Percentiles rank a stretch among this genome's conserved stretches.
Conservation (phyloP, 2,329 filamentous ascomycete genomes). For the Coniella lustricola region DNA sequence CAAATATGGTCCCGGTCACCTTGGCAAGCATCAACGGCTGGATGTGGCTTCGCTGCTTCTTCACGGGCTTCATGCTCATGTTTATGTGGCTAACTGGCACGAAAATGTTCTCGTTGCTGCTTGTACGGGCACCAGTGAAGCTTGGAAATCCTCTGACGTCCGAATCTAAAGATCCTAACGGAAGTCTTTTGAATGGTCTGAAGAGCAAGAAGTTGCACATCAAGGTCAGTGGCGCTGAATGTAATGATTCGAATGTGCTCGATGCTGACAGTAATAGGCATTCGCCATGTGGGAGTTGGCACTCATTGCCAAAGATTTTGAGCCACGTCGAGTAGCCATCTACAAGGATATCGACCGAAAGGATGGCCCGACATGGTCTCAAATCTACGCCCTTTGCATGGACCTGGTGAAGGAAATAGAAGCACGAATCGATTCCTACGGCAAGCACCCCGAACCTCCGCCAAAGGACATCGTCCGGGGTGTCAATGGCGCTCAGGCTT, state of each 20-base stretch:
- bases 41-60: constrained; percentile 38
- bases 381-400: constrained; percentile 65
- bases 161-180: constrained; percentile 86
- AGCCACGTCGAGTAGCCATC: constrained; percentile 70
- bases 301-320: constrained; percentile 68
- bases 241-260: too few species aligned
- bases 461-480: constrained; percentile 32
- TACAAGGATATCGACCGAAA: constrained; percentile 82
- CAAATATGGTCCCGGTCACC: constrained; percentile 53
- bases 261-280: constrained; percentile 37
- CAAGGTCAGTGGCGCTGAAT: constrained; percentile 41
- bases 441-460: constrained; percentile 34
- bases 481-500: constrained; percentile 26
- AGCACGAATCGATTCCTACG: constrained; percentile 56
- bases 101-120: constrained; percentile 69
- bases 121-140: constrained; percentile 76
- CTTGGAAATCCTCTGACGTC: constrained; percentile 75
- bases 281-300: constrained; percentile 91
- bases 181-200: constrained; percentile 76
- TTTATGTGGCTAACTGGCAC: constrained; percentile 74
- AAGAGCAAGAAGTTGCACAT: constrained; percentile 75
- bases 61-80: constrained; percentile 59
- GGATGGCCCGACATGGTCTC: constrained; percentile 73
- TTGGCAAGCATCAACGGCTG: constrained; percentile 27
- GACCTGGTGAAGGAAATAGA: constrained; percentile 62